Conservation (phyloP, 1,284 basidiomycete species). For the Omphalotus olearius region DNA sequence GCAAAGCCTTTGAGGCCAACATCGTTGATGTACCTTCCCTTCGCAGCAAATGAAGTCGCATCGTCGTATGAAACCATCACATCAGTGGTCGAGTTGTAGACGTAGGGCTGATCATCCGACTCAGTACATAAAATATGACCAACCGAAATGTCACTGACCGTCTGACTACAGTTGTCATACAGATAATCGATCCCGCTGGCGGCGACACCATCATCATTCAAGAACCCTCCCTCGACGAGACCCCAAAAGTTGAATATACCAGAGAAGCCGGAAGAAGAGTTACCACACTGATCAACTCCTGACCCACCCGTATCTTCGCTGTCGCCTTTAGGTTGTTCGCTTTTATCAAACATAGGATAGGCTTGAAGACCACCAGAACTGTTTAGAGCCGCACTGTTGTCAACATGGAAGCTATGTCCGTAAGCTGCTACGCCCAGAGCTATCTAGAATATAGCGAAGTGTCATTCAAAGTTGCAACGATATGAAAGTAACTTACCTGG, state of each 20-base stretch:
- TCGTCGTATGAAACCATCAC: constrained; percentile 64
- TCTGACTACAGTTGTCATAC: constrained; percentile 65
- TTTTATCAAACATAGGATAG: constrained; percentile 48
- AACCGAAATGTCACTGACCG: constrained; percentile 37
- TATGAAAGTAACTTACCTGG: constrained; percentile 37
- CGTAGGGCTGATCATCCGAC: constrained; percentile 46
- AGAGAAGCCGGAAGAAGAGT: constrained; percentile 14
- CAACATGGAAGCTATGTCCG: constrained; percentile 58
- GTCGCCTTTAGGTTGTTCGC: constrained; percentile 46
- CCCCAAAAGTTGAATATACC: constrained; percentile 57
- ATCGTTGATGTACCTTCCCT: constrained; percentile 54
- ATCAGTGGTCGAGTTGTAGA: constrained; percentile 50
- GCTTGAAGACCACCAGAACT: constrained; percentile 29
- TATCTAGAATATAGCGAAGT: constrained; percentile 19
- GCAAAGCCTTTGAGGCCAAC: constrained; percentile 56
- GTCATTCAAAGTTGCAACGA: not conserved
- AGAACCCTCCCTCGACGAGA: constrained; percentile 48
- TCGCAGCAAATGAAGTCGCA: constrained; percentile 50
- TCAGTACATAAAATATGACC: not conserved
- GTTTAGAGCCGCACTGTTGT: constrained; percentile 33
- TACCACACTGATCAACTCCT: constrained; percentile 50
- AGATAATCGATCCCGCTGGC: constrained; percentile 43
- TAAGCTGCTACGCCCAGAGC: constrained; percentile 78
- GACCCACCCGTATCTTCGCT: constrained; percentile 30
- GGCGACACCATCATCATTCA: constrained; percentile 47